Conservation (phyloP, 768 basidiomycete genomes). For the Leccinum longicurvipes region DNA sequence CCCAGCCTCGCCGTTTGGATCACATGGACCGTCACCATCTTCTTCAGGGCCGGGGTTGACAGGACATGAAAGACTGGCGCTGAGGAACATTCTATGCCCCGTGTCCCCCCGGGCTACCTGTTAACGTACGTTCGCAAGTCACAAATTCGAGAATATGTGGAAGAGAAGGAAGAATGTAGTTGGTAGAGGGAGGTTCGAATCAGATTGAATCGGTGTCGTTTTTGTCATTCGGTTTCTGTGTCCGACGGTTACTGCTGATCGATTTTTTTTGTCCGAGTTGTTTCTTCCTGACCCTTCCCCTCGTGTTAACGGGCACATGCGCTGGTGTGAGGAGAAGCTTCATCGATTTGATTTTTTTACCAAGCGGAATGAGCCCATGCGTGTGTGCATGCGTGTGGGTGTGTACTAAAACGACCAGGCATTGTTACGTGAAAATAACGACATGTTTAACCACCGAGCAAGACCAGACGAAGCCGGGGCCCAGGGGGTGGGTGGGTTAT, state of each 20-base stretch:
- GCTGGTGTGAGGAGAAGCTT: slow-evolving; percentile 15
- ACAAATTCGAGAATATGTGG: slow-evolving; percentile 6
- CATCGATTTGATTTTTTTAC: slow-evolving; percentile 21
- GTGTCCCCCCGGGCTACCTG: not conserved
- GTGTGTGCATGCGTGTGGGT: not conserved
- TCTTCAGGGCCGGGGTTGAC: slow-evolving; percentile 23
- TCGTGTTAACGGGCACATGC: not conserved
- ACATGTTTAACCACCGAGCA: not conserved
- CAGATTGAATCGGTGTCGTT: not conserved
- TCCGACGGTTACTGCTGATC: slow-evolving; percentile 4
- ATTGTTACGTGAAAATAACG: not conserved
- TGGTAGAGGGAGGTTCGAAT: not conserved
- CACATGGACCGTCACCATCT: slow-evolving; percentile 18
- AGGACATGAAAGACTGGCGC: slow-evolving; percentile 28
- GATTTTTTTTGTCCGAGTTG: not conserved
- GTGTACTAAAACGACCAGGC: not conserved
- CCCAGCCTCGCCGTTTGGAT: slow-evolving; percentile 22
- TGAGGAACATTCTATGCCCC: slow-evolving; percentile 24
- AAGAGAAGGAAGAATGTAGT: not conserved
- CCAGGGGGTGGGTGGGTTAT: no score
- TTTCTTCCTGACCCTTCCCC: not conserved
- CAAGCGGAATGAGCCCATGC: no score
- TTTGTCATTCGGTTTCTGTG: not conserved
- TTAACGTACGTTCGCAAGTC: not conserved
- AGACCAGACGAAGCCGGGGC: not conserved